Evolutionary conservation across 495 filamentous ascomycete species (phyloP), one percentile per base, ranked within the genome.

Genomic region (Aspergillus avenaceus): DNA sequence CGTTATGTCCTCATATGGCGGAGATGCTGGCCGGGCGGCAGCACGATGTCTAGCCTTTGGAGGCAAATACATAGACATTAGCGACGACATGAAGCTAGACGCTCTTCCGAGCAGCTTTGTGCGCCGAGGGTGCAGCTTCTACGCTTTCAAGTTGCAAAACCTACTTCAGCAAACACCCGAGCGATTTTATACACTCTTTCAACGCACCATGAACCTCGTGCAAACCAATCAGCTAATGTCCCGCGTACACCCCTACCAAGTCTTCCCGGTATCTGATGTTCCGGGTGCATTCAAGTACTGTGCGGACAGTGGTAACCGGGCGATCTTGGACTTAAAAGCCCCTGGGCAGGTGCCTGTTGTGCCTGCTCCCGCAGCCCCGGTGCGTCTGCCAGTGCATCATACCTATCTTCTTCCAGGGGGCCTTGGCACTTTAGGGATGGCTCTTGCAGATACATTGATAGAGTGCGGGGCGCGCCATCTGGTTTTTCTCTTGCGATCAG

Each of bases 371-470:
- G 28, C 45, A 5, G 31, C 14, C 24, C 60, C 55, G 9, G 11
- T 59, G 8, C 57, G 45, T 41, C 23, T 60, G 49, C 47, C 52
- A 24, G n/a, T 43, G 0, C 40, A 55, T 5, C 47, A 58, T 11
- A 61, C 61, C 6, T 71, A 65, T 25, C 25, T 70, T 1, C 45
- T 75, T 3, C 54, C 59, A 2, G 69, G 71, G 13, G 67, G 69
- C 13, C 48, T 72, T 5, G 66, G 71, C 1, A 66, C 64, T 8
- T 49, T 75, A 0, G 71, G 71, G 5, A 47, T 65, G 13, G 61
- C 58, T 11, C 27, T 74, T 23, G 58, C 64, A 11, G 54, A 59
- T 4, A 72, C 60, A 22, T 60, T 75, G 51, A 55, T 61, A n/a
- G 46, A 48, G n/a, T 59, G 42, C 40, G 69, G 70, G 0, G 72